Conservation (phyloP, 257 asterid genomes). For the Anisodus acutangulus region DNA sequence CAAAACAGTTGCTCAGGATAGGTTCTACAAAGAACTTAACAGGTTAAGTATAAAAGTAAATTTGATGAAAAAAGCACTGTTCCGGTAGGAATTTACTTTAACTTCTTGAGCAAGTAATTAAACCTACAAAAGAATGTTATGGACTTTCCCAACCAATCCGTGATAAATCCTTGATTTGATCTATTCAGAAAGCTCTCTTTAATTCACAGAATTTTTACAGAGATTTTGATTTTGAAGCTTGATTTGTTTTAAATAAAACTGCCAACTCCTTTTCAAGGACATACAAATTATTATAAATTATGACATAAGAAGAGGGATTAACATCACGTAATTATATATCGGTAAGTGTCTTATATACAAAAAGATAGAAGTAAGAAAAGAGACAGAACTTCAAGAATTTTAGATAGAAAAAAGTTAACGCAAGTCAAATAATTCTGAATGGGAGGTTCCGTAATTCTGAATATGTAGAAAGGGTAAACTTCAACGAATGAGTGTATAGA, state of each 20-base stretch:
- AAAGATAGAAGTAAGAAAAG: neutral
- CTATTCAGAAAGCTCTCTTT: constrained; percentile 7
- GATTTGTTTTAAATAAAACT: neutral
- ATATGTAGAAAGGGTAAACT: neutral
- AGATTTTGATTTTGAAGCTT: neutral
- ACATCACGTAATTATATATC: neutral
- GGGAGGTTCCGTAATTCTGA: neutral
- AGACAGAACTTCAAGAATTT: neutral
- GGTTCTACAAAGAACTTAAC: neutral
- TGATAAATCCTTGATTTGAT: neutral
- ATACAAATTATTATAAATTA: neutral
- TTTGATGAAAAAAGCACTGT: neutral
- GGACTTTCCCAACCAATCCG: neutral
- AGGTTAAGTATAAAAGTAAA: neutral
- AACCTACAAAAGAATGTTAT: neutral
- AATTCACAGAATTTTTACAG: neutral
- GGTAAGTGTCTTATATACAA: neutral
- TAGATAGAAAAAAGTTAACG: neutral
- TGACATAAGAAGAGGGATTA: neutral
- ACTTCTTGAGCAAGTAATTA: neutral
- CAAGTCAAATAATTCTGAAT: neutral
- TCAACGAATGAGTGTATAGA: neutral
- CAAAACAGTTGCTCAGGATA: neutral
- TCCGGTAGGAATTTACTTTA: neutral
- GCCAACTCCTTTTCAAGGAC: constrained; percentile 14